Base-by-base conservation (phyloP, 495 filamentous ascomycete genomes). In the Daldinia grandis region DNA sequence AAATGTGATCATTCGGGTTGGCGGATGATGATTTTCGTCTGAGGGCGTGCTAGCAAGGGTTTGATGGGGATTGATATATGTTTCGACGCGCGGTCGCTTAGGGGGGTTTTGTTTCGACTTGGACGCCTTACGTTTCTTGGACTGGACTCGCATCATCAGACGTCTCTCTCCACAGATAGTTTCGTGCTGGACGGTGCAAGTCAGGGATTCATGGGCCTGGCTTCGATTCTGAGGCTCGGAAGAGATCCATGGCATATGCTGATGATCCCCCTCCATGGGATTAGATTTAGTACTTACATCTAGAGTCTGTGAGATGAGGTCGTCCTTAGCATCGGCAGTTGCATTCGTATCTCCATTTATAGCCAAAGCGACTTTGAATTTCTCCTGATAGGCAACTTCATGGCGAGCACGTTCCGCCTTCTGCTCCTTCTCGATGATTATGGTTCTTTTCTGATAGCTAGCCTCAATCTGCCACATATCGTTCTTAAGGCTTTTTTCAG, bases 1-100 rank as follows among this genome's bases (percentile, higher is more conserved):
- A 15, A 82, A 84, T 1, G 74, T 69, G 25, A 84, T 74, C 2
- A 75, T 81, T 40, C 74, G 50, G 31, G 66, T 19, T 17, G 44
- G 27, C 15, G 12, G 14, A 42, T 58, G 35, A 7, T 17, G n/a
- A 42, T 24, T 15, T 51, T 61, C 56, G n/a, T 17, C 31, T 3
- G 44, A 42, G 7, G 64, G 47, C 8, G 53, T 49, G 31, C 49
- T 3, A 15, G 19, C 47, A 14, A 69, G 62, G 1, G 71, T 71
- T 12, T 8, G 62, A n/a, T 56, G 24, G 17, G 47, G 40, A 56
- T 64, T 24, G 30, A 63, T 21, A 3, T 56, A 55, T 8, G 61
- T 57, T 15, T 72, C 58, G 53, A 71, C 2, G 33, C 63, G 58
- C 33, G 25, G 31, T 51, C 66, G 53, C 31, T 74, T 74, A 15